Conservation (phyloP, 2,329 filamentous ascomycete genomes). For the Esteya vermicola region DNA sequence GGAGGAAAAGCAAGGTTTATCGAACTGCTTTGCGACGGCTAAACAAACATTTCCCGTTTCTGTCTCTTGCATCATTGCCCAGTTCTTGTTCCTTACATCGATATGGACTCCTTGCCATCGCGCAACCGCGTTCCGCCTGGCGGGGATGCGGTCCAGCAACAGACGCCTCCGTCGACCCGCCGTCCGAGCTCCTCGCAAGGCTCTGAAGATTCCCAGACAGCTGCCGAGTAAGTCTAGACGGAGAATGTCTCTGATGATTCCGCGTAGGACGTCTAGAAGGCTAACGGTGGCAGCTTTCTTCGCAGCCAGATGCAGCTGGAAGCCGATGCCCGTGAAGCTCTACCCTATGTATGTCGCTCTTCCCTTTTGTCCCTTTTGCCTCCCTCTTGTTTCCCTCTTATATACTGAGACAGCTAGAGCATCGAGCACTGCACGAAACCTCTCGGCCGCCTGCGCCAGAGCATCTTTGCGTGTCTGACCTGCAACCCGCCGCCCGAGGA, state of each 20-base stretch:
- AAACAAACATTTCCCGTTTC: too few species aligned
- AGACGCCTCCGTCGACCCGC: slow-evolving; percentile 20
- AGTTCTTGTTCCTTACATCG: background rate
- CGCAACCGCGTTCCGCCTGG: slow-evolving; percentile 13
- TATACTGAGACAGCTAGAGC: slow-evolving; percentile 44
- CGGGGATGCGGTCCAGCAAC: slow-evolving; percentile 28
- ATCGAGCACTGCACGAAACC: slow-evolving; percentile 86
- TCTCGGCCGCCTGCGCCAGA: slow-evolving; percentile 79
- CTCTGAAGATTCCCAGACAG: slow-evolving; percentile 56
- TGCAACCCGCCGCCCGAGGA: slow-evolving; percentile 69
- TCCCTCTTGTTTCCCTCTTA: background rate
- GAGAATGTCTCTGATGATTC: background rate
- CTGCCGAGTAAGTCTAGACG: slow-evolving; percentile 54
- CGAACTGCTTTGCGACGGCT: too few species aligned
- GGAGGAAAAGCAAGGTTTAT: too few species aligned
- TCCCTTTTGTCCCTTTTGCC: background rate
- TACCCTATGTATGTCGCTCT: slow-evolving; percentile 63
- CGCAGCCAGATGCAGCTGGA: slow-evolving; percentile 81
- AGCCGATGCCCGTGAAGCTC: slow-evolving; percentile 83
- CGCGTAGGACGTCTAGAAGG: background rate
- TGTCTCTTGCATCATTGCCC: too few species aligned
- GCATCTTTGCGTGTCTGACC: slow-evolving; percentile 81
- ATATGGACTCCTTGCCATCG: slow-evolving; percentile 4
- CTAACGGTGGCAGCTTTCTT: slow-evolving; percentile 52
- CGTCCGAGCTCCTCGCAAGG: slow-evolving; percentile 46